Conservation (phyloP, 2,329 filamentous ascomycete genomes). For the Fusarium drepaniforme region DNA sequence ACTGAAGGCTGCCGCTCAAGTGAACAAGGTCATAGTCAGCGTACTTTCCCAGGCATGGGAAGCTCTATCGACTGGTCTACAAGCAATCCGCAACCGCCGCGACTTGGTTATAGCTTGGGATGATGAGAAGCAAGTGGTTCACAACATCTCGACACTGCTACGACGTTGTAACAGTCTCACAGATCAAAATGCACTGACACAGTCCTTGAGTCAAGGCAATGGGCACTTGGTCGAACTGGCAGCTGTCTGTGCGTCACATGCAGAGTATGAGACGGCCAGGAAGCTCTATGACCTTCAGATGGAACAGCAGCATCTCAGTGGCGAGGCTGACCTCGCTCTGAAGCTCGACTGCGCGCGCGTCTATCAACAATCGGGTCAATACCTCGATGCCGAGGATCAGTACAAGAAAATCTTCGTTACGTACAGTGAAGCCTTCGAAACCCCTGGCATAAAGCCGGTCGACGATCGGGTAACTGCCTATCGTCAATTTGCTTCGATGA, state of each 20-base stretch:
- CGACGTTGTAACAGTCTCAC: not conserved
- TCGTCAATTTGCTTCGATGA: not conserved
- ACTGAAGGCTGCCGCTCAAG: not conserved
- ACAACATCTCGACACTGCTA: not conserved
- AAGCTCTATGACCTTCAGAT: not conserved
- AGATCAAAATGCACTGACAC: not conserved
- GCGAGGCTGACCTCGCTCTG: not conserved
- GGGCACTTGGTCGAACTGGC: not conserved
- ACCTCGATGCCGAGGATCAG: not conserved
- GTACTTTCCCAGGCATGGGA: not conserved
- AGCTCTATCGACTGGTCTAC: not conserved
- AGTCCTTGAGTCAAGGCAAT: not conserved
- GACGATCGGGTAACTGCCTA: not conserved
- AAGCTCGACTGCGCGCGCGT: not conserved
- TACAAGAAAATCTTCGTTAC: not conserved
- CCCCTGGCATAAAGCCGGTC: not conserved
- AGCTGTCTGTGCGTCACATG: not conserved
- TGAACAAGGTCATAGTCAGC: not conserved
- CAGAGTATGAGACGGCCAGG: not conserved
- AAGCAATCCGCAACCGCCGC: not conserved
- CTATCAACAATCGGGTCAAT: not conserved
- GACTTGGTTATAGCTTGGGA: not conserved
- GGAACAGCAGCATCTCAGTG: not conserved
- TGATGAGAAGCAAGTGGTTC: not conserved
- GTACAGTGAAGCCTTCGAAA: not conserved